Evolutionary conservation across 179 eudicot genomes (phyloP).

Genomic region (Carnegiea gigantea): DNA sequence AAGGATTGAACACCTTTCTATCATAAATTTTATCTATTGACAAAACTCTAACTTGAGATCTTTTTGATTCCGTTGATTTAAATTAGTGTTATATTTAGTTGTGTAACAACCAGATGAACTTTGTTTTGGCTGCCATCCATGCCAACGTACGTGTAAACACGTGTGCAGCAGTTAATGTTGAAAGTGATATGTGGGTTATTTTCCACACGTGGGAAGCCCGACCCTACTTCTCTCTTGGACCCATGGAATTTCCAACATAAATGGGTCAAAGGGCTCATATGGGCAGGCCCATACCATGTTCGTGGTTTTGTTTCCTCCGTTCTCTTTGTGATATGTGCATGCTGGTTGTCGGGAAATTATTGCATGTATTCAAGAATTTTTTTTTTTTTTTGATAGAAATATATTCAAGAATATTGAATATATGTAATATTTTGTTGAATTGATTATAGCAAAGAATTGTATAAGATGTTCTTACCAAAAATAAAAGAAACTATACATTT

Average conservation of each 20-base stretch:
- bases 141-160: not conserved
- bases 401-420: not conserved
- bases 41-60: too few species aligned
- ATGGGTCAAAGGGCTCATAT: not conserved
- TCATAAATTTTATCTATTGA: too few species aligned
- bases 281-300: conserved; percentile 2
- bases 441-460: too few species aligned
- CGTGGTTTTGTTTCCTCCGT: not conserved
- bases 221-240: not conserved
- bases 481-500: too few species aligned
- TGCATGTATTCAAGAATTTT: not conserved
- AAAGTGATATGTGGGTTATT: not conserved
- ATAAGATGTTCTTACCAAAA: too few species aligned
- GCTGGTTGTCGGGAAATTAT: not conserved
- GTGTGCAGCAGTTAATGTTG: not conserved
- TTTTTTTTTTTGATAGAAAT: too few species aligned
- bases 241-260: not conserved
- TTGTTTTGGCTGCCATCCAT: not conserved
- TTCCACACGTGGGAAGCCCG: conserved; percentile 3
- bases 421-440: too few species aligned
- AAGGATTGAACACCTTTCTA: too few species aligned
- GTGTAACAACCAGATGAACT: too few species aligned
- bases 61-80: too few species aligned
- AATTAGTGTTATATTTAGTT: too few species aligned
- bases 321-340: not conserved